Evolutionary conservation across 2,329 filamentous ascomycete genomes (phyloP).

Genomic region (Talaromyces pinophilus): DNA sequence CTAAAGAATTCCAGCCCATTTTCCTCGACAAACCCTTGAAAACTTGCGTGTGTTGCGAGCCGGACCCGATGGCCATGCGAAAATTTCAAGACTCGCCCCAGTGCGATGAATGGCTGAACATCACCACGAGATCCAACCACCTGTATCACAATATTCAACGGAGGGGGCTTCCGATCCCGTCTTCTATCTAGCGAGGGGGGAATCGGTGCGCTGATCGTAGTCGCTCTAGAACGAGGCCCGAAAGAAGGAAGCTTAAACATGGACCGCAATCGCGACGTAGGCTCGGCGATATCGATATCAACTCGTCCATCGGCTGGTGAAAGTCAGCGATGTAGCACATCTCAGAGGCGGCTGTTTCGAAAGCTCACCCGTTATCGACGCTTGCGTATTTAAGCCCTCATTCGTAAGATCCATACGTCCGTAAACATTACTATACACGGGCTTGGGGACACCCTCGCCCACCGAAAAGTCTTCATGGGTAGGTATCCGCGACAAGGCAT

Average conservation of each 20-base stretch:
- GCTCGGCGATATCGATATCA: constrained; percentile 77
- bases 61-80: constrained; percentile 71
- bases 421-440: constrained; percentile 19
- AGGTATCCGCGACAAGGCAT: constrained; percentile 13
- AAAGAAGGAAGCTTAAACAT: constrained; percentile 65
- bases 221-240: constrained; percentile 49
- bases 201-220: constrained; percentile 42
- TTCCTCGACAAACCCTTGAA: constrained; percentile 67
- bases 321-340: no score
- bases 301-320: constrained; percentile 69
- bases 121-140: constrained; percentile 74
- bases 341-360: no score
- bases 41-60: constrained; percentile 70
- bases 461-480: constrained; percentile 16
- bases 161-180: constrained; percentile 44
- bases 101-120: constrained; percentile 72
- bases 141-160: constrained; percentile 68
- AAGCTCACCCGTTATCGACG: constrained; percentile 18
- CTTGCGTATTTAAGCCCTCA: constrained; percentile 22
- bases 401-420: constrained; percentile 21
- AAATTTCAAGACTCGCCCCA: constrained; percentile 65
- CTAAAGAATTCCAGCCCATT: constrained; percentile 73
- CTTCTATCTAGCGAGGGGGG: constrained; percentile 70
- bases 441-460: constrained; percentile 17
- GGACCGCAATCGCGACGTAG: constrained; percentile 64